Base-by-base conservation (phyloP, 371 early-diverging fungal genomes). In the Zychaea mexicana region DNA sequence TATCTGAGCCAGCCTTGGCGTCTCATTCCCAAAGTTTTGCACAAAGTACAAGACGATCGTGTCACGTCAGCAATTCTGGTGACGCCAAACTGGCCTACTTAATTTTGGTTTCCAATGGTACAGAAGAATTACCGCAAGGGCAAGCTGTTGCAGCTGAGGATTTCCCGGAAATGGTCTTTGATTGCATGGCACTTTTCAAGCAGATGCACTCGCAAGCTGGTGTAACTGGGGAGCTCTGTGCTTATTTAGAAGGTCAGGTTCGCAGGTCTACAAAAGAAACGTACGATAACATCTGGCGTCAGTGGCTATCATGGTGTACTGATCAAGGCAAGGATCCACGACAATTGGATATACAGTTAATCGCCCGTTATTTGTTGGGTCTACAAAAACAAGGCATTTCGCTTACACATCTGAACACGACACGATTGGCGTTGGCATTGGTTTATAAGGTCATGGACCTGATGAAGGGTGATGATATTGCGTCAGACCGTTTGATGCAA, bases 51-150 rank as follows among this genome's bases (percentile, higher is more conserved):
- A 17, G 19, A 28, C 13, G 52, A 61, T n/a, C 27, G 26, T 22
- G 32, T 52, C 10, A 47, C 21, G 46, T 49, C 47, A 31, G 61
- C 52, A 38, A 36, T 72, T 2, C 56, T 76, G 10, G 52, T 76
- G 27, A 70, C 70, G 24, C 76, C 70, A 4, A 33, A 9, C 15
- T 76, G 70, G 70, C 53, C 66, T 5, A 66, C 66, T 13, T 67
- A 76, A 56, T 64, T 39, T 21, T 70, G 70, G 68, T 71, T 12
- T 21, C 66, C 66, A 26, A 60, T 64, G 61, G 3, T 68, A 2
- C 32, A 65, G 24, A n/a, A 28, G 52, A 57, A 26, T 17, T 28
- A 17, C 7, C 42, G 24, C 27, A 45, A 45, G 33, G 45, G 21
- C 9, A 15, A 8, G 28, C 24, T 2, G 15, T 21, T 15, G 7